Evolutionary conservation across 1,284 basidiomycete species (phyloP).

Genomic region (Calocybe gambosa): DNA sequence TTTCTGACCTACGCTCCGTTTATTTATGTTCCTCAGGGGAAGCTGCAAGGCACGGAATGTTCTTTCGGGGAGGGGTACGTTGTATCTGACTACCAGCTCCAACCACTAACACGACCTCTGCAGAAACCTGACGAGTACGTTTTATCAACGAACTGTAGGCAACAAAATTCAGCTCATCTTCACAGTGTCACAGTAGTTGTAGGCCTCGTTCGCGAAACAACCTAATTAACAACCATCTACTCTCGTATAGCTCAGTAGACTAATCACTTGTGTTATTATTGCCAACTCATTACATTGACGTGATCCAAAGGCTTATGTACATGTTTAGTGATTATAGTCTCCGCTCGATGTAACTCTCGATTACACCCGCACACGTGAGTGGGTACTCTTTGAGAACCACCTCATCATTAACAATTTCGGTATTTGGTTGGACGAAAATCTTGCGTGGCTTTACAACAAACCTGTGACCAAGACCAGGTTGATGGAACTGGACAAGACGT

Average conservation of each 20-base stretch:
- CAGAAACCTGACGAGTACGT: conserved; percentile 42
- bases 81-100: conserved; percentile 5
- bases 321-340: conserved; percentile 35
- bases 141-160: neutral
- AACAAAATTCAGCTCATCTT: conserved; percentile 3
- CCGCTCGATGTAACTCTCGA: conserved; percentile 77
- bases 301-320: neutral
- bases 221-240: conserved; percentile 21
- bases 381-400: conserved; percentile 76
- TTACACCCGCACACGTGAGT: conserved; percentile 60
- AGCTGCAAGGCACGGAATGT: conserved; percentile 56
- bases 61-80: conserved; percentile 67
- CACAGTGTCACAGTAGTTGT: conserved; percentile 55
- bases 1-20: neutral
- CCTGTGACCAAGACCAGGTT: neutral
- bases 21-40: conserved; percentile 33
- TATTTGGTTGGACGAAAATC: conserved; percentile 78
- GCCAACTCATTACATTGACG: neutral
- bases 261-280: too few relatives aligned
- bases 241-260: conserved; percentile 2
- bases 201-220: conserved; percentile 50
- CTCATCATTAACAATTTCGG: conserved; percentile 56
- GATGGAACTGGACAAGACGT: conserved; percentile 19
- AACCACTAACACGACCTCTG: conserved; percentile 2
- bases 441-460: conserved; percentile 60